These are phyloP conservation scores for Castanea sativa DNA, from an alignment of 306 rosid genomes.

Conservation along the genomic window DNA sequence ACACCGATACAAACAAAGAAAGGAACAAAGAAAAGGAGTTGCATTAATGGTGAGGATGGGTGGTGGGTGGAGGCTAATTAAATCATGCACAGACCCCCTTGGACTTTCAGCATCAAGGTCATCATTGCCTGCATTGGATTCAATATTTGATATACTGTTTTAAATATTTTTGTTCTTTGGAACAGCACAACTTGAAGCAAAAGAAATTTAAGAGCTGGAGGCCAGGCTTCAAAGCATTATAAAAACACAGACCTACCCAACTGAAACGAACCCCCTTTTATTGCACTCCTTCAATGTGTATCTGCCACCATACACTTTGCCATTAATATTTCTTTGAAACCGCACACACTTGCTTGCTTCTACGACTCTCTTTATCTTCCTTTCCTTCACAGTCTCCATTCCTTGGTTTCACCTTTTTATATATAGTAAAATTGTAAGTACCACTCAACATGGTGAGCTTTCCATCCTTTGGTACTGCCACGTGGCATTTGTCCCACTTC, in stretches of 20 bases:
- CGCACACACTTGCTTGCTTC: conserved; percentile 20
- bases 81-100: conserved; percentile 27
- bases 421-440: conserved; percentile 16
- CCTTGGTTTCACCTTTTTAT: conserved; percentile 22
- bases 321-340: conserved; percentile 53
- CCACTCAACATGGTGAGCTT: conserved; percentile 14
- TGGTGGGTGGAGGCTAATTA: conserved; percentile 72
- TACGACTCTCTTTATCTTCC: conserved; percentile 21
- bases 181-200: conserved; percentile 35
- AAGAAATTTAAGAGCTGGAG: conserved; percentile 25
- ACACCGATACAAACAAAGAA: conserved; percentile 30
- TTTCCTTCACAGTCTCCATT: conserved; percentile 50
- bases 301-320: conserved; percentile 62
- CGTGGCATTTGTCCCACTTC: conserved; percentile 36
- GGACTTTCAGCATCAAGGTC: conserved; percentile 58
- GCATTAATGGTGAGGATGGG: conserved; percentile 49
- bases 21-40: conserved; percentile 28
- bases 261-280: conserved; percentile 56
- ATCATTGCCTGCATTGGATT: conserved; percentile 81
- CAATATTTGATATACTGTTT: conserved; percentile 32
- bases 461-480: conserved; percentile 31
- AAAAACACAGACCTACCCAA: conserved; percentile 80
- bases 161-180: not conserved
- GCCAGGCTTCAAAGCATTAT: conserved; percentile 50
- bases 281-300: conserved; percentile 73